A percentile compares a stretch with the other conserved stretches of the same genome.
phyloP scores from a whole-genome alignment of 768 basidiomycete genomes.

The Infundibulicybe gibba region DNA sequence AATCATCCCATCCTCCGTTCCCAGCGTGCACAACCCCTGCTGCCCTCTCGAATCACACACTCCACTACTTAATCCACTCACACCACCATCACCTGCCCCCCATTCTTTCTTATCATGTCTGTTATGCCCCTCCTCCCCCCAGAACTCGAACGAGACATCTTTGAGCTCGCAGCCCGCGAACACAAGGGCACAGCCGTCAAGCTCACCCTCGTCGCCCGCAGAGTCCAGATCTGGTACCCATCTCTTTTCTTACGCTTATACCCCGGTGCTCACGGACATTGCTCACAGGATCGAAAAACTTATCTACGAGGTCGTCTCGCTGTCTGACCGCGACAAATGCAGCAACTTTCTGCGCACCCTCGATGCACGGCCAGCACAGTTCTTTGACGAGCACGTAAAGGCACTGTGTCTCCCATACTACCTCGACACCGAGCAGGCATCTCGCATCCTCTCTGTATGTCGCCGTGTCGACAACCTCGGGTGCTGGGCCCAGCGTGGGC shows the following conservation, averaged over 20 bases:
- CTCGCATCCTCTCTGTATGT: neutral
- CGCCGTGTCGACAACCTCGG: neutral
- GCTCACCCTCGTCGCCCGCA: constrained; percentile 20
- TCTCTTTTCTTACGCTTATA: too few relatives aligned
- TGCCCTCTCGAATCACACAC: too few relatives aligned
- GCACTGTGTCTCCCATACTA: neutral
- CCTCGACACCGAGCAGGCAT: neutral
- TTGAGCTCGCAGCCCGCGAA: constrained; percentile 23
- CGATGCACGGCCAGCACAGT: neutral
- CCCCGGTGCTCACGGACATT: neutral
- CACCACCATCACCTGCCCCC: too few relatives aligned
- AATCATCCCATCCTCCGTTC: too few relatives aligned
- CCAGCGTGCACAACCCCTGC: too few relatives aligned
- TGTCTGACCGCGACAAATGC: neutral
- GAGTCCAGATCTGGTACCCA: constrained; percentile 18
- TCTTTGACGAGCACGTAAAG: neutral
- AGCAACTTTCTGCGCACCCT: neutral
- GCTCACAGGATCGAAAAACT: neutral
- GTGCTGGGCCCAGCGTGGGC: neutral
- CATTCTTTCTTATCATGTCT: neutral
- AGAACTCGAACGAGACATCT: constrained; percentile 29
- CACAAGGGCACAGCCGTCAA: constrained; percentile 19
- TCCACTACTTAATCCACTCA: too few relatives aligned
- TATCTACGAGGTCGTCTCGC: neutral
- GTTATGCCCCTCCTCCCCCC: constrained; percentile 18